Evolutionary conservation across 2,329 filamentous ascomycete species (phyloP), one percentile per base, ranked within the genome.

Genomic region (Penicillium sp.): DNA sequence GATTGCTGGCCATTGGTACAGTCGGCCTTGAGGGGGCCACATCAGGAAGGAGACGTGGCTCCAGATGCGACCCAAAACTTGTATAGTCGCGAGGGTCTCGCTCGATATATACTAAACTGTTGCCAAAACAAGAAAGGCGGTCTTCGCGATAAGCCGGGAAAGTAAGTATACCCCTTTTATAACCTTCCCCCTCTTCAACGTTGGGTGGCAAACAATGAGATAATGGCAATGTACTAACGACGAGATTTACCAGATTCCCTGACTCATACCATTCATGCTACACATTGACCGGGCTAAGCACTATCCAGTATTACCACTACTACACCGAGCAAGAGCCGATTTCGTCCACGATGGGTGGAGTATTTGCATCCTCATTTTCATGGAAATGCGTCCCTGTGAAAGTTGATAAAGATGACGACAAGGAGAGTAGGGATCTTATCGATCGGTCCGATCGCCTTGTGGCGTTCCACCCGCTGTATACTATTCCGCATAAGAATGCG

Each of bases 181-280:
- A 28, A 54, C 51, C 18, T 54, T 46, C 59, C 46, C 42, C 59
- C 51, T 55, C n/a, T n/a, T n/a, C n/a, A n/a, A n/a, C n/a, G n/a
- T n/a, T n/a, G n/a, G n/a, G n/a, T n/a, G n/a, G n/a, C n/a, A n/a
- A 65, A 70, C 57, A 70, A 60, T 21, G 30, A 59, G 20, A 35
- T n/a, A n/a, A 14, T 6, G 20, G 6, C 12, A 20, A 12, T n/a
- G 26, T 18, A 26, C 6, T 45, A 47, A 33, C 33, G 20, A 40
- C 23, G 21, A 23, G 40, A 58, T 45, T 57, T 40, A 47, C 64
- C n/a, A 91, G 89, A 65, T 80, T 81, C 59, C 86, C 91, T 4
- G 93, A 97, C 75, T 87, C 88, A 49, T 97, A 97, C 68, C 93
- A 97, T 74, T 91, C 91, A 46, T 94, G 90, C 76, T 97, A 97